Percentiles rank a stretch among this genome's conserved stretches.
phyloP scores from a whole-genome alignment of 257 asterid genomes.

The Linderniella brevidens region DNA sequence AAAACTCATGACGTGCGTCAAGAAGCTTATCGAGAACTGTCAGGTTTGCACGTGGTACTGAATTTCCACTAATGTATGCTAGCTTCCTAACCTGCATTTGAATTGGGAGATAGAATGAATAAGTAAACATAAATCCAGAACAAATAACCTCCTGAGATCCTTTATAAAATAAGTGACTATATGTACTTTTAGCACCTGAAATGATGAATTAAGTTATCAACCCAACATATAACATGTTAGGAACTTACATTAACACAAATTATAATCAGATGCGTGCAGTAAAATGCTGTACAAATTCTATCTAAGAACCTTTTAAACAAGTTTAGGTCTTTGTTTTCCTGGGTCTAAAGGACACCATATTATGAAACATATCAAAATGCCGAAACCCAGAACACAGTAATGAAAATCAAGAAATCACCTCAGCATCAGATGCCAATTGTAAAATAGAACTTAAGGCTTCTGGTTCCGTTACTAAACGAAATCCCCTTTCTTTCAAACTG shows the following conservation, averaged over 20 bases:
- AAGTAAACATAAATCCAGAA: too few relatives aligned
- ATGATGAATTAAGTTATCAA: too few relatives aligned
- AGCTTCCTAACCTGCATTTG: slow-evolving; percentile 64
- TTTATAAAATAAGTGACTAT: too few relatives aligned
- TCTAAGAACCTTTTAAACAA: too few relatives aligned
- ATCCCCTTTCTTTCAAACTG: slow-evolving; percentile 44
- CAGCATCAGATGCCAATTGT: slow-evolving; percentile 66
- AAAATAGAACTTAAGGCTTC: slow-evolving; percentile 46
- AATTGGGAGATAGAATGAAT: slow-evolving; percentile 9
- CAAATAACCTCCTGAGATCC: too few relatives aligned
- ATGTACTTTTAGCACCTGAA: too few relatives aligned
- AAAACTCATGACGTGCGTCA: slow-evolving; percentile 78
- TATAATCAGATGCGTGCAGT: too few relatives aligned
- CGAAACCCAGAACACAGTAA: too few relatives aligned
- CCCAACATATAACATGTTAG: too few relatives aligned
- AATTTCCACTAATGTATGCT: slow-evolving; percentile 70
- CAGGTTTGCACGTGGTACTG: slow-evolving; percentile 71
- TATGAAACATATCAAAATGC: slow-evolving; percentile 1
- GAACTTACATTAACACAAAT: too few relatives aligned
- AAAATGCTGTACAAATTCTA: too few relatives aligned
- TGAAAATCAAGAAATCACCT: slow-evolving; percentile 22
- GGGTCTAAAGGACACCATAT: background rate
- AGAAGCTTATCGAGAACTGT: slow-evolving; percentile 72
- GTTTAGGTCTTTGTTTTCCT: too few relatives aligned
- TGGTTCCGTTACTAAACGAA: slow-evolving; percentile 61